Conservation (phyloP, 139 green algal species). For the Tetraselmis striata region DNA sequence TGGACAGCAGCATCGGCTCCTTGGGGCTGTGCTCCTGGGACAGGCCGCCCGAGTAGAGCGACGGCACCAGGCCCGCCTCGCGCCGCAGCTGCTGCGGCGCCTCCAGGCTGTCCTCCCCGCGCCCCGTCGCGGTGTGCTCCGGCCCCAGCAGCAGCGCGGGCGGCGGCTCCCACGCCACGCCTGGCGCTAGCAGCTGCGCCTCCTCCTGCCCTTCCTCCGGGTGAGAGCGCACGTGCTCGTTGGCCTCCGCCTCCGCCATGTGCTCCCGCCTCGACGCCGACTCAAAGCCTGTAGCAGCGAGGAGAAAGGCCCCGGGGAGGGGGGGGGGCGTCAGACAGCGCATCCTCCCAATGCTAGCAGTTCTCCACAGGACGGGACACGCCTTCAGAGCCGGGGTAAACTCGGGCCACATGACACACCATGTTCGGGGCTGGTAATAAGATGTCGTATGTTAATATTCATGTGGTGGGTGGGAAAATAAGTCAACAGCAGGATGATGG, state of each 20-base stretch:
- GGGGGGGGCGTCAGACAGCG: too few species aligned
- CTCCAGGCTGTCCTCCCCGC: neutral
- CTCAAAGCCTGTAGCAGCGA: neutral
- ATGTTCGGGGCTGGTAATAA: too few species aligned
- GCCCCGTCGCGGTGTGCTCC: neutral
- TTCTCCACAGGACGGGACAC: too few species aligned
- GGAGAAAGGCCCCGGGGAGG: too few species aligned
- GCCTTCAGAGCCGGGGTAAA: too few species aligned
- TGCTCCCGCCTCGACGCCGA: neutral
- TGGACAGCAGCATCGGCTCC: neutral
- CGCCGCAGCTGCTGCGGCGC: neutral
- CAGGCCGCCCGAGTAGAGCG: neutral
- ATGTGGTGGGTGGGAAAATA: too few species aligned
- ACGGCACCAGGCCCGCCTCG: neutral
- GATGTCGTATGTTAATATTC: too few species aligned
- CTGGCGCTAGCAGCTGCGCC: too few species aligned
- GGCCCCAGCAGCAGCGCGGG: neutral
- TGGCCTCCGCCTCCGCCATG: neutral
- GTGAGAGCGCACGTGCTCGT: neutral
- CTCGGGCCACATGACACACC: too few species aligned
- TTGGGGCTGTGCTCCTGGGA: neutral
- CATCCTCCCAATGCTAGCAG: too few species aligned
- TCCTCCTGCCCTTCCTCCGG: too few species aligned
- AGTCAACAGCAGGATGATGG: too few species aligned
- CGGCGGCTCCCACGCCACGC: neutral